Conservation (phyloP, 2,329 filamentous ascomycete species). For the Westerdykella ornata region DNA sequence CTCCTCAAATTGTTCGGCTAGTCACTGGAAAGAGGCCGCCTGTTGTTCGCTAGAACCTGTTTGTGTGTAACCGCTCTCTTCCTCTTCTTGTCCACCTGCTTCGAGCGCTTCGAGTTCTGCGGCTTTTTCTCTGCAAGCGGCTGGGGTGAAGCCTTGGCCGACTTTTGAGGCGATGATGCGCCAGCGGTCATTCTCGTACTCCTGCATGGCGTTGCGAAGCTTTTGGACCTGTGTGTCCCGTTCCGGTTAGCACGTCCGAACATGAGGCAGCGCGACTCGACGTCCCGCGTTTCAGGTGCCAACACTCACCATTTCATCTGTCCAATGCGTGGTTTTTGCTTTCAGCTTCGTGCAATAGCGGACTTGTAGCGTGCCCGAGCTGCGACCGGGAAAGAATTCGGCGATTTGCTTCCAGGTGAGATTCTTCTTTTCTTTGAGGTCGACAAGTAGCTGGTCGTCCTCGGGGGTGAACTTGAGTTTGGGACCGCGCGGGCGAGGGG, state of each 20-base stretch:
- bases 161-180: constrained; percentile 86
- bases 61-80: constrained; percentile 24
- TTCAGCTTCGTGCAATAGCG: constrained; percentile 93
- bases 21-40: constrained; percentile 31
- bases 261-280: constrained; percentile 26
- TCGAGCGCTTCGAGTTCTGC: constrained; percentile 48
- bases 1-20: constrained; percentile 27
- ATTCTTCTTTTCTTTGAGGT: constrained; percentile 90
- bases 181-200: constrained; percentile 91
- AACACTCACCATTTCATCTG: constrained; percentile 74
- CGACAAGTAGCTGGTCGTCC: constrained; percentile 79
- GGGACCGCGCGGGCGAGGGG: constrained; percentile 71
- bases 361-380: constrained; percentile 84
- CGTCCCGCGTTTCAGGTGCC: constrained; percentile 32
- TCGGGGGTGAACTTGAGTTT: constrained; percentile 93
- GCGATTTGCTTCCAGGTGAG: constrained; percentile 97
- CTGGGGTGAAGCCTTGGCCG: constrained; percentile 79
- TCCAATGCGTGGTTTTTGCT: constrained; percentile 90
- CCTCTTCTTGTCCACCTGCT: constrained; percentile 17
- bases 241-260: constrained; percentile 31
- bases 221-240: constrained; percentile 59
- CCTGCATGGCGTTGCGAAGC: constrained; percentile 67
- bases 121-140: constrained; percentile 77
- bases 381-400: constrained; percentile 88
- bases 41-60: constrained; percentile 26